A percentile compares a stretch with the other conserved stretches of the same genome.
These are phyloP conservation scores for Glutinoglossum americanum DNA, from an alignment of 495 filamentous ascomycete genomes.

Conservation along the genomic window DNA sequence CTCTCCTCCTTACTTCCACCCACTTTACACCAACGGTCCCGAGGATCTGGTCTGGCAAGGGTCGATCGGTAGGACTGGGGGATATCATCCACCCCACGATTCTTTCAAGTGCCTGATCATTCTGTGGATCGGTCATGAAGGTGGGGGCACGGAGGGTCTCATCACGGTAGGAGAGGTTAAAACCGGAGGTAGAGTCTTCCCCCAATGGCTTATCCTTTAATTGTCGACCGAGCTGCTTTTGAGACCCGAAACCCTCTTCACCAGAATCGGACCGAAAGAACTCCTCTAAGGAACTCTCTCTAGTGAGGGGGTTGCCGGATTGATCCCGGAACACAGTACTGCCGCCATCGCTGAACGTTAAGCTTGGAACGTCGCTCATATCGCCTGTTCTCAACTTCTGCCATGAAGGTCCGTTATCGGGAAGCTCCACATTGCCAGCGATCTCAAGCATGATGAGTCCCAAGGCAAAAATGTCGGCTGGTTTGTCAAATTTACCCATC, in stretches of 20 bases:
- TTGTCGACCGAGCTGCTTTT: background rate
- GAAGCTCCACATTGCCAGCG: conserved; percentile 74
- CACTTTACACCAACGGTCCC: conserved; percentile 47
- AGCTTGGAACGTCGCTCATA: conserved; percentile 60
- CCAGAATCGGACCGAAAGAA: conserved; percentile 29
- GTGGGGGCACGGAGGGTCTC: conserved; percentile 56
- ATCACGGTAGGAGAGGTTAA: conserved; percentile 18
- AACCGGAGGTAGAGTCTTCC: background rate
- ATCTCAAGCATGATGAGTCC: conserved; percentile 88
- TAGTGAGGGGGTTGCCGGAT: conserved; percentile 40
- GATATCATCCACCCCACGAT: conserved; percentile 77
- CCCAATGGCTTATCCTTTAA: conserved; percentile 1
- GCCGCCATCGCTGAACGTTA: conserved; percentile 56
- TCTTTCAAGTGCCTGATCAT: conserved; percentile 56
- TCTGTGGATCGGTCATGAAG: conserved; percentile 60
- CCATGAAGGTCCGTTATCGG: conserved; percentile 82
- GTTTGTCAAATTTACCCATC: conserved; percentile 62
- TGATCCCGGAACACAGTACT: conserved; percentile 52
- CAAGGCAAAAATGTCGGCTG: conserved; percentile 80
- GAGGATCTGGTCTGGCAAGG: conserved; percentile 51
- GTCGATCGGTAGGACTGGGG: conserved; percentile 49
- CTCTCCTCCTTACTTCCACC: conserved; percentile 48
- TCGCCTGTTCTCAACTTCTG: conserved; percentile 69
- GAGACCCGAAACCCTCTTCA: conserved; percentile 16
- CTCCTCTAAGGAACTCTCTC: conserved; percentile 26